Conservation (phyloP, 495 filamentous ascomycete species). For the Podospora sp. region DNA sequence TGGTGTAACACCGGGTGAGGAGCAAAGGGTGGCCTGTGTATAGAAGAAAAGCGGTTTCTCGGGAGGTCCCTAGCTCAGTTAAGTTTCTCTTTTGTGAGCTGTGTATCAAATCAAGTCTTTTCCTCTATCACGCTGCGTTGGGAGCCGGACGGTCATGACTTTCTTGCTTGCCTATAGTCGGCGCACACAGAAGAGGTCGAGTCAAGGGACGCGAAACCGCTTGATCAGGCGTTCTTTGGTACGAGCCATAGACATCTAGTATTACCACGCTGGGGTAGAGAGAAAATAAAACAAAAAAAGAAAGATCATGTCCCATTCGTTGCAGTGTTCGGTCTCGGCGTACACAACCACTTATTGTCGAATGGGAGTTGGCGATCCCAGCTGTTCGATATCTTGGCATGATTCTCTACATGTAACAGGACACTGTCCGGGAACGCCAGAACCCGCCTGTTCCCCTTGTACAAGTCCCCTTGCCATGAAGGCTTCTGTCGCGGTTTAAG, state of each 20-base stretch:
- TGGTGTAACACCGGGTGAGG: slow-evolving; percentile 40
- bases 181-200: slow-evolving; percentile 3
- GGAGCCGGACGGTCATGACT: slow-evolving; percentile 6
- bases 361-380: too few relatives aligned
- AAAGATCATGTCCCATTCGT: neutral
- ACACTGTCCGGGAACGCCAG: too few relatives aligned
- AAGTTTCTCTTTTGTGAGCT: slow-evolving; percentile 45
- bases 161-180: slow-evolving; percentile 14
- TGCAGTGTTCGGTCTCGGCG: too few relatives aligned
- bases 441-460: too few relatives aligned
- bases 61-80: slow-evolving; percentile 40
- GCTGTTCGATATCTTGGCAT: too few relatives aligned
- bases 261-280: neutral
- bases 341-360: too few relatives aligned
- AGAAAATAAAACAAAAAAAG: neutral
- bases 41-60: slow-evolving; percentile 40
- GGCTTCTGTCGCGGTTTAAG: too few relatives aligned
- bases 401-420: too few relatives aligned
- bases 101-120: slow-evolving; percentile 47
- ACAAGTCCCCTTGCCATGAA: too few relatives aligned
- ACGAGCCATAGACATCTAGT: neutral
- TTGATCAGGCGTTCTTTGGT: neutral
- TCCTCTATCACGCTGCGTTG: slow-evolving; percentile 29
- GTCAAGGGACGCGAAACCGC: neutral
- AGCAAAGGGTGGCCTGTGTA: slow-evolving; percentile 42